Evolutionary conservation across 2,329 filamentous ascomycete species (phyloP), one percentile per base, ranked within the genome.

Genomic region (Setomelanomma holmii): DNA sequence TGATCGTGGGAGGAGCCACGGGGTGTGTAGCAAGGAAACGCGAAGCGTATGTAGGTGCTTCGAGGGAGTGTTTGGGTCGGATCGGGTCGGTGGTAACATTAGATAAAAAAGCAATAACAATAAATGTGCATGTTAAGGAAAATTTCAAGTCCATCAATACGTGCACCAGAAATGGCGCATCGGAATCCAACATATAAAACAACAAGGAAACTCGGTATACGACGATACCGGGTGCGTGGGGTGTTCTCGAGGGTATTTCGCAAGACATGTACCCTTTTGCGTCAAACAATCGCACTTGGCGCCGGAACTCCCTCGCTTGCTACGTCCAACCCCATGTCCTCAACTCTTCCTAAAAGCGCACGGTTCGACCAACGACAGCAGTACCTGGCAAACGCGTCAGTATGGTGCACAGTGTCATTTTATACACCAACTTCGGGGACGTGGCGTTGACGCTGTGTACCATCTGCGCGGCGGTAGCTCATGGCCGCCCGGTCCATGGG

Each of bases 381-480:
- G 42, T 35, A 24, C 42, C 42, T 45, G 35, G 16, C 14, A 6
- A 22, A 35, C 42, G 44, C 51, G 55, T 59, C 53, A 56, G 44
- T 39, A 48, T 42, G 24, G 39, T 40, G 42, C 47, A 34, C 38
- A 19, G 49, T 43, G 33, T 5, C 20, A 12, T 19, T 19, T 53
- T 67, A 73, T 36, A 65, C 61, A 41, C 59, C 63, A n/a, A 73
- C 58, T 45, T 72, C 68, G 21, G 73, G 73, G 11, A 75, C 66
- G 35, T 68, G 71, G 46, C 73, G 67, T 52, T 69, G 71, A 45
- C 73, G 68, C 48, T 72, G 69, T 8, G 74, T 76, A 47, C 79
- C 79, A 55, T 80, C 78, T 35, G 79, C 79, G 33, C 79, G 73
- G 36, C 77, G 72, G 58, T 81, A 81, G 55, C 71, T 75, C 78